phyloP scores from a whole-genome alignment of 2,329 filamentous ascomycete species.

The Lachnellula subtilissima region DNA sequence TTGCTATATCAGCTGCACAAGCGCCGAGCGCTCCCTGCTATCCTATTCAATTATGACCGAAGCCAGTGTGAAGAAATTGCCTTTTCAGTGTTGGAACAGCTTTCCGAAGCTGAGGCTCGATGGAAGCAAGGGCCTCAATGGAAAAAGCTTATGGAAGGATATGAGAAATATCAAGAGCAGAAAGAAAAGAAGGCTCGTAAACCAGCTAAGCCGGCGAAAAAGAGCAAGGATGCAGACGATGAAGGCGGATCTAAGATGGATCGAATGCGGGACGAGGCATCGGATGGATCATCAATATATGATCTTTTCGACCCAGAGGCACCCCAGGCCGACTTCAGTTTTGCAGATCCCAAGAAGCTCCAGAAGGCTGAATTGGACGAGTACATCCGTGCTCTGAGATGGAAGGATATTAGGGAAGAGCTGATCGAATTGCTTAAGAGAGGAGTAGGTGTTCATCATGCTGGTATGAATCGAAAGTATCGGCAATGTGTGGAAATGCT shows the following conservation, averaged over 20 bases:
- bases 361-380: slow-evolving; percentile 53
- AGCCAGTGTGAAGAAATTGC: slow-evolving; percentile 57
- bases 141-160: slow-evolving; percentile 54
- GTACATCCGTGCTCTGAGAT: slow-evolving; percentile 47
- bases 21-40: slow-evolving; percentile 63
- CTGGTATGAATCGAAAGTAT: slow-evolving; percentile 74
- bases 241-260: slow-evolving; percentile 52
- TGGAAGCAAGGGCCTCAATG: slow-evolving; percentile 57
- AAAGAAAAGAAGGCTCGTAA: slow-evolving; percentile 42
- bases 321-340: slow-evolving; percentile 59
- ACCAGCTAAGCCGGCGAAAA: slow-evolving; percentile 36
- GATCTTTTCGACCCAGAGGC: slow-evolving; percentile 63
- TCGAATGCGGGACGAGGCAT: slow-evolving; percentile 50
- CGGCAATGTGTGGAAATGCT: slow-evolving; percentile 69
- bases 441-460: slow-evolving; percentile 73
- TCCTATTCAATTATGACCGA: slow-evolving; percentile 75
- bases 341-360: slow-evolving; percentile 59
- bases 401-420: slow-evolving; percentile 44
- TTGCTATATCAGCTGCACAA: slow-evolving; percentile 56
- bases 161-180: slow-evolving; percentile 50
- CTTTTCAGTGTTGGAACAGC: slow-evolving; percentile 43
- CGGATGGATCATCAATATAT: slow-evolving; percentile 50
- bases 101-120: slow-evolving; percentile 48
- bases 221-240: slow-evolving; percentile 43
- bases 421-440: slow-evolving; percentile 58